phyloP scores from a whole-genome alignment of 805 yeast genomes.

The Wickerhamomyces ciferrii region DNA sequence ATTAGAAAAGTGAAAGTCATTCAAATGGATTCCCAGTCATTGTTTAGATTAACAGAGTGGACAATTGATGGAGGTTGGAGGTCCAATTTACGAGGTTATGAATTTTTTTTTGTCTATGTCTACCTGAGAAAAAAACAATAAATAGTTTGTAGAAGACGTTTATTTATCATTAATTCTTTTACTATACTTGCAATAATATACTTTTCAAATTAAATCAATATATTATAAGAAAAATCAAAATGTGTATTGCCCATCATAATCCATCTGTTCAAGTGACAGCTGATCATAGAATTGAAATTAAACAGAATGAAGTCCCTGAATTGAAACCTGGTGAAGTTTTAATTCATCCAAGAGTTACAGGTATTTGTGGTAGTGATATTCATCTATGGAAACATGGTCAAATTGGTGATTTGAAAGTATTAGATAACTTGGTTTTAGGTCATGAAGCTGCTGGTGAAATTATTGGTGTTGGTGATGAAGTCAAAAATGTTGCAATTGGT shows the following conservation, averaged over 20 bases:
- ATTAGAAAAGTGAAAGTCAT: too few species aligned
- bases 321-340: background rate
- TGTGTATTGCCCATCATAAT: background rate
- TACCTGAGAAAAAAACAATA: background rate
- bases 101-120: too few species aligned
- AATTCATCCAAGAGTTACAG: slow-evolving; percentile 39
- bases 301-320: background rate
- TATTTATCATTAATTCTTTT: too few species aligned
- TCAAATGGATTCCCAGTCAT: too few species aligned
- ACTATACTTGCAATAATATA: background rate
- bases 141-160: background rate
- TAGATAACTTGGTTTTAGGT: slow-evolving; percentile 31
- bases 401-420: slow-evolving; percentile 41
- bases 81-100: too few species aligned
- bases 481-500: slow-evolving; percentile 37
- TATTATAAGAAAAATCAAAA: background rate
- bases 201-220: background rate
- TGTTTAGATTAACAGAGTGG: too few species aligned
- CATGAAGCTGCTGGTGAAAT: slow-evolving; percentile 43
- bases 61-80: too few species aligned
- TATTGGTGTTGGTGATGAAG: slow-evolving; percentile 43
- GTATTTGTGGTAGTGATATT: slow-evolving; percentile 69
- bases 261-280: slow-evolving; percentile 3
- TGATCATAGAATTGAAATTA: slow-evolving; percentile 6
- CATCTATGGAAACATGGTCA: slow-evolving; percentile 62